Conservation (phyloP, 495 filamentous ascomycete genomes). For the Hyaloscypha bicolor region DNA sequence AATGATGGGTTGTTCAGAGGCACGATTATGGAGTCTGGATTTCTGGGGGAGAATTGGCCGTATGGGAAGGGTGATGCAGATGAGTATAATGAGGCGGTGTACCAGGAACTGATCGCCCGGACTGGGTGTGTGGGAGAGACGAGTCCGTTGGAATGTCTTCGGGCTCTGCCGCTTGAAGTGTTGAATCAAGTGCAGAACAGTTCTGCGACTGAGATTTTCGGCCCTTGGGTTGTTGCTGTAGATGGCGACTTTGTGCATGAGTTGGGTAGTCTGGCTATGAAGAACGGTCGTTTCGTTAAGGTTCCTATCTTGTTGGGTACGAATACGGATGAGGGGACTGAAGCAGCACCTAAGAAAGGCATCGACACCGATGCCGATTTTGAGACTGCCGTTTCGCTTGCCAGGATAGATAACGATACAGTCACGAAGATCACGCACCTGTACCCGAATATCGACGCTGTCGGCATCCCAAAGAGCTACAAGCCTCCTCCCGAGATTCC, state of each 20-base stretch:
- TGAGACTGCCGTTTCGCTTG: background rate
- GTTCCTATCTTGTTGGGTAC: slow-evolving; percentile 2
- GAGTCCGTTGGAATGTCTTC: background rate
- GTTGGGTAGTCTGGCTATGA: background rate
- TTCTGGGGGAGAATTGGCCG: no score
- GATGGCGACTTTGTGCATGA: background rate
- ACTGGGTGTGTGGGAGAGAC: no score
- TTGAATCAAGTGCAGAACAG: background rate
- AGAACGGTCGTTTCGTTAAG: slow-evolving; percentile 3
- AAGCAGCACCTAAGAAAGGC: background rate
- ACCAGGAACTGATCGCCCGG: no score
- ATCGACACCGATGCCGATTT: background rate
- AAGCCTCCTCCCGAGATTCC: no score
- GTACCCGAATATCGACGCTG: no score
- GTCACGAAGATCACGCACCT: no score
- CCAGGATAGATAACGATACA: background rate
- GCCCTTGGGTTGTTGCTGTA: background rate
- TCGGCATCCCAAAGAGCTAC: no score
- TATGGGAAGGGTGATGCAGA: no score
- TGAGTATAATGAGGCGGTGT: no score
- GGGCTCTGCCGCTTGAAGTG: background rate
- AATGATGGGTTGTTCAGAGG: slow-evolving; percentile 1
- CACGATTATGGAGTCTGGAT: background rate
- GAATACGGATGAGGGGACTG: slow-evolving; percentile 12
- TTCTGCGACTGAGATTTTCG: background rate